Base-by-base conservation (phyloP, 305 asterid genomes). In the Solanum aculeatissimum region DNA sequence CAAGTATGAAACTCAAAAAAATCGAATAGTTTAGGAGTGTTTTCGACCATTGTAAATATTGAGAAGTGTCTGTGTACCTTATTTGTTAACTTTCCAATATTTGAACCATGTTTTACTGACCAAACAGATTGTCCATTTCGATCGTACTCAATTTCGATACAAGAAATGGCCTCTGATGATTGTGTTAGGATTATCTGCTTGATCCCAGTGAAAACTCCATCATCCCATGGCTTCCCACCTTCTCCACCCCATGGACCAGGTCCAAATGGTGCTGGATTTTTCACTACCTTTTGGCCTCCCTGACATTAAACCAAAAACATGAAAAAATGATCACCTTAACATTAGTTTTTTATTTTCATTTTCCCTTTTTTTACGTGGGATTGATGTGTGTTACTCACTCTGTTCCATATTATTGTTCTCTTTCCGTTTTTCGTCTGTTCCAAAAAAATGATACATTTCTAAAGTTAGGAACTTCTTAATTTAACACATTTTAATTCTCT, bases 201-300 rank as follows among this genome's bases (percentile, higher is more conserved):
- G 23, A 95, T 89, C 86, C 97, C 98, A 0, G 92, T 90, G 88
- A 88, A 95, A 4, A 93, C 97, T 84, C 95, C 98, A 65, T 95
- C 97, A 80, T 95, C 98, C 98, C 98, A 93, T 16, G 95, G 92
- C 83, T 91, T 75, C 23, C 98, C 96, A 42, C 97, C 94, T 9
- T 93, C 96, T 18, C 98, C 98, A 21, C 97, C 98, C 82, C 82
- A 75, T 75, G 82, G 82, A 27, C 82, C 82, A 49, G 82, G 82
- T 69, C 95, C 98, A 27, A 83, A 89, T 70, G 98, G 97, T 65
- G 93, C 92, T 2, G 97, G 96, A 86, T 92, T 89, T 86, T 91
- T 92, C 89, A 91, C 95, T 74, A 82, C 70, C 85, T 85, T 72
- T 29, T 88, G 93, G 18, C 35, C 90, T 2, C 57, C 93, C 95